Evolutionary conservation across 1,284 basidiomycete species (phyloP), one percentile per base, ranked within the genome.

Genomic region (Hypsizygus ulmarius): DNA sequence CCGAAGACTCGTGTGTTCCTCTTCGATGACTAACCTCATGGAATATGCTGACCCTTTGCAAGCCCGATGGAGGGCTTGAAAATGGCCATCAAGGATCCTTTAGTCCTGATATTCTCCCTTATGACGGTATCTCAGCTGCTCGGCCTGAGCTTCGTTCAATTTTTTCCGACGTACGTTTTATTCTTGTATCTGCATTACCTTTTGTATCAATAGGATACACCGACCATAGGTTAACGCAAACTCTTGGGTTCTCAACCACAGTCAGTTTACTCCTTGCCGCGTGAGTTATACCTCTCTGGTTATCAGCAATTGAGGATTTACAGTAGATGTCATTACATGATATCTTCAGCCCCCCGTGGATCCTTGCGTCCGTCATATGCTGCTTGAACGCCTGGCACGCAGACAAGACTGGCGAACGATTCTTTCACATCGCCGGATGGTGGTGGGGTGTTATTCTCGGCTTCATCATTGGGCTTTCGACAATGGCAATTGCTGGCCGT

Each of bases 71-170:
- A 67, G 19, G 84, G 84, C 1, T 62, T 87, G 12, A 71, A 72
- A 44, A 62, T 82, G 57, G 85, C 84, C 0, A 52, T 86, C 46
- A 78, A 72, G 47, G 87, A 90, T 57, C 71, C 74, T 15, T 82
- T 84, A 59, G 79, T 86, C 1, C 66, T 64, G 18, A 61, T 87
- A 15, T 82, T 90, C 54, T 70, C 80, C 38, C 33, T 85, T 9
- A 76, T 82, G 72, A 64, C 64, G 3, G 75, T 71, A 27, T 61
- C 74, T 0, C 76, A 79, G 52, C 61, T 80, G 7, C 59, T 89
- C 9, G 84, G 85, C 0, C 66, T 87, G 21, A 84, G 82, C 38
- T 89, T 86, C 62, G 79, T 84, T 45, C 80, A 83, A 54, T 90
- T 86, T 71, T 90, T 87, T 68, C 82, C 82, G 11, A 85, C 83